These are phyloP conservation scores for Nymphaea thermarum DNA, from an alignment of 164 flowering plant species.

Conservation along the genomic window DNA sequence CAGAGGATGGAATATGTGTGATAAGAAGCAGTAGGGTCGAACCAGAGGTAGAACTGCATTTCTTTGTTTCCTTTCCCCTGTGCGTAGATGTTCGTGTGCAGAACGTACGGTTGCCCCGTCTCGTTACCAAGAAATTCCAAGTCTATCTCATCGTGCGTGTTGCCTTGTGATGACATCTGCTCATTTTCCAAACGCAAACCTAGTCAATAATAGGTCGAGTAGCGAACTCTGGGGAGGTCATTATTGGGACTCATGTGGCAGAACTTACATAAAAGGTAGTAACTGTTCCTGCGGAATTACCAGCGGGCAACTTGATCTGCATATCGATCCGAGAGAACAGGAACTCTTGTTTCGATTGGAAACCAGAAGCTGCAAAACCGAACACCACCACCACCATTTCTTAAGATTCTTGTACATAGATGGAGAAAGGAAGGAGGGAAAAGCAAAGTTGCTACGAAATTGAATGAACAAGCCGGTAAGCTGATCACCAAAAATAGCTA, in stretches of 20 bases:
- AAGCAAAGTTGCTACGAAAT: conserved; percentile 3
- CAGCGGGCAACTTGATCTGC: conserved; percentile 13
- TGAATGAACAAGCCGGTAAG: no score
- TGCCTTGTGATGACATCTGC: conserved; percentile 6
- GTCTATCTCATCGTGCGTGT: conserved; percentile 5
- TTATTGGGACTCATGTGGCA: no score
- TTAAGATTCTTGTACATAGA: background rate
- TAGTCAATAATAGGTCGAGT: no score
- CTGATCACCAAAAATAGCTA: conserved; percentile 13
- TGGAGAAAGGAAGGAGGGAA: background rate
- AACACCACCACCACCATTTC: background rate
- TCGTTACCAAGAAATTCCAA: conserved; percentile 6
- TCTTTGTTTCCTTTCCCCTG: conserved; percentile 8
- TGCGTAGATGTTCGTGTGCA: conserved; percentile 6
- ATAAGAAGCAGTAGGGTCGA: conserved; percentile 3
- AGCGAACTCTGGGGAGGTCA: no score
- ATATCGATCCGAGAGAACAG: conserved; percentile 12
- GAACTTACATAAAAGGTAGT: conserved; percentile 15
- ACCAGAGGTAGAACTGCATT: conserved; percentile 7
- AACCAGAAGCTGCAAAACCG: conserved; percentile 10
- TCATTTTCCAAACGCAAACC: no score
- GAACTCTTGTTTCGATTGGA: conserved; percentile 13
- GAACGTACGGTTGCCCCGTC: conserved; percentile 4
- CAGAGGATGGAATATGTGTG: conserved; percentile 8
- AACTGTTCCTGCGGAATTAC: conserved; percentile 17